These are phyloP conservation scores for Fusarium nematophilum DNA, from an alignment of 2,329 filamentous ascomycete genomes.

Conservation along the genomic window DNA sequence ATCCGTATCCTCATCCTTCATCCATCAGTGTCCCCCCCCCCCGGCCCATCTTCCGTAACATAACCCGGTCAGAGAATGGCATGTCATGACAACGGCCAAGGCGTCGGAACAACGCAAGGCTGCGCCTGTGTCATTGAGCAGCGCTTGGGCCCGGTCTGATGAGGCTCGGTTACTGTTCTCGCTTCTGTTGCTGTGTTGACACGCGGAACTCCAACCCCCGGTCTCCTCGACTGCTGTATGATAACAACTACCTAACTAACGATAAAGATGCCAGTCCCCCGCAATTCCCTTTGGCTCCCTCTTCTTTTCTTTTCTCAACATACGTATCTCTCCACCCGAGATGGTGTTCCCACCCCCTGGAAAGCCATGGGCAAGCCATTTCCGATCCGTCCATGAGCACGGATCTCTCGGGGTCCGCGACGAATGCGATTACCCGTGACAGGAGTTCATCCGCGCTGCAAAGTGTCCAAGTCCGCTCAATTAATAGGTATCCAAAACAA, in stretches of 20 bases:
- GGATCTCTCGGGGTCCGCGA: constrained; percentile 40
- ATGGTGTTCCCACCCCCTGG: no score
- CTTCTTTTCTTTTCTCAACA: neutral
- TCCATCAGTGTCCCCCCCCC: no score
- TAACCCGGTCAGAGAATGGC: constrained; percentile 1
- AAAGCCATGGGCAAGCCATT: constrained; percentile 29
- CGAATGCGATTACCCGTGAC: constrained; percentile 32
- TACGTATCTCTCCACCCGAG: neutral
- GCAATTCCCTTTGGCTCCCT: constrained; percentile 16
- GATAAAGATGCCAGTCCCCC: constrained; percentile 7
- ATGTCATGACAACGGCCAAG: constrained; percentile 3
- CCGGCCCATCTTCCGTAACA: neutral
- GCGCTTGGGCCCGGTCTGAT: neutral
- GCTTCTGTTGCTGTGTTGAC: neutral
- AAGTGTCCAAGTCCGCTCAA: constrained; percentile 31
- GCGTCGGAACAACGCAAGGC: constrained; percentile 2
- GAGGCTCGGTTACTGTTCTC: no score
- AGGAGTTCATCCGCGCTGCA: constrained; percentile 11
- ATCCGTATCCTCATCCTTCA: neutral
- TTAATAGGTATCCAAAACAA: constrained; percentile 14
- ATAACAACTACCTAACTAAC: neutral
- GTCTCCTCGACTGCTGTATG: neutral
- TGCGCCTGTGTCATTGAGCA: neutral
- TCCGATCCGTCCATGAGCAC: constrained; percentile 22
- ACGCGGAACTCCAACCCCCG: neutral